phyloP scores from a whole-genome alignment of 2,329 filamentous ascomycete genomes.

The Raffaelea albimanens region DNA sequence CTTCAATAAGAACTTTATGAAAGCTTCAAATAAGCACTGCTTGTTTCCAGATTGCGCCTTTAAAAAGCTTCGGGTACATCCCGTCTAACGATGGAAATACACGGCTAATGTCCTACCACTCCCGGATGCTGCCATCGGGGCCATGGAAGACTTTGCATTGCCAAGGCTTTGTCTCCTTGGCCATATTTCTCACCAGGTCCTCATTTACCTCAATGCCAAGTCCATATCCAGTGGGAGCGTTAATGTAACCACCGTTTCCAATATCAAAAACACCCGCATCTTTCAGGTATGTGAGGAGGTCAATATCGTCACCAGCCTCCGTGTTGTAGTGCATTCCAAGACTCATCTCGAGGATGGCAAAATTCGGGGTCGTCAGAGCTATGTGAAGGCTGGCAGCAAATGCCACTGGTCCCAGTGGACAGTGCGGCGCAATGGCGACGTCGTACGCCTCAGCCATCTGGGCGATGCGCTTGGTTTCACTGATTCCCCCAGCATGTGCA shows the following conservation, averaged over 20 bases:
- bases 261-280: conserved; percentile 39
- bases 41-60: too few relatives aligned
- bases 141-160: conserved; percentile 46
- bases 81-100: too few relatives aligned
- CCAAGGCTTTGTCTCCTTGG: conserved; percentile 42
- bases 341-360: conserved; percentile 60
- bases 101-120: conserved; percentile 35
- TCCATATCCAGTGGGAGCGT: conserved; percentile 20
- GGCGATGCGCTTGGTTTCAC: conserved; percentile 52
- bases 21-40: too few relatives aligned
- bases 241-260: neutral
- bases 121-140: conserved; percentile 45
- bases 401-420: conserved; percentile 56
- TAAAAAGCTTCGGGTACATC: too few relatives aligned
- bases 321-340: conserved; percentile 63
- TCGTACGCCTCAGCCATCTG: conserved; percentile 58
- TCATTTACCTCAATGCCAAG: conserved; percentile 57
- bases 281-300: conserved; percentile 51
- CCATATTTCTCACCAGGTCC: conserved; percentile 45
- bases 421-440: conserved; percentile 56
- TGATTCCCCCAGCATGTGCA: conserved; percentile 54
- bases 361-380: conserved; percentile 44
- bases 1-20: too few relatives aligned
- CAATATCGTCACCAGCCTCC: conserved; percentile 31
- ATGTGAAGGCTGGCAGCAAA: conserved; percentile 57